Base-by-base conservation (phyloP, 148 eudicot genomes). In the Chenopodium album region DNA sequence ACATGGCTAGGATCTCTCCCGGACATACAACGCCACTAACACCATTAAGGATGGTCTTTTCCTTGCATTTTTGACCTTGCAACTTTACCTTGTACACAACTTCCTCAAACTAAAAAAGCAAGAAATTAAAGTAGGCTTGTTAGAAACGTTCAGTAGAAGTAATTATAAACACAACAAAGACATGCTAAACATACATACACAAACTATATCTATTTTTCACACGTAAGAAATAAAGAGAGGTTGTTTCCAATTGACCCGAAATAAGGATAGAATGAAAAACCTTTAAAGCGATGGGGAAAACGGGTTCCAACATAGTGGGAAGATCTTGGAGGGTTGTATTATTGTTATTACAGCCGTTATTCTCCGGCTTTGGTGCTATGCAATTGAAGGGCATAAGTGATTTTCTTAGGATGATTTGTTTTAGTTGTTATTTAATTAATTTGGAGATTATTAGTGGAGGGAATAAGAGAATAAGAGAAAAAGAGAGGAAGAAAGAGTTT, bases 1-100 rank as follows among this genome's bases (percentile, higher is more conserved):
- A 79, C 99, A 97, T 97, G 17, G 98, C 99, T 60, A 97, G 88
- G 37, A 97, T 89, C 74, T 97, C 99, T 71, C 99, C 98, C 1
- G 98, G 97, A 59, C 85, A 83, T 19, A 94, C 99, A 79, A 79
- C 91, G 5, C 99, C 99, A 20, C 94, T 92, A 68, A 94, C 81
- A 1, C 97, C 94, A 26, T 97, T 93, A 22, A 97, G 85, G 47
- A 97, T 94, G 0, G 92, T 92, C 84, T 92, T 97, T 79, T 97
- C 97, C 78, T 82, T 87, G 82, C 62, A 85, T 82, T 85, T 84
- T 77, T 76, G 59, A 78, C 79, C 91, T 80, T 86, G 88, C 60
- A 84, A 73, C 63, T 82, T 92, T 59, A 97, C 92, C 86, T 93
- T 97, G 92, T 94, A 94, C 60, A 94, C 97, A 20, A 97, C 85